Evolutionary conservation across 768 basidiomycete genomes (phyloP).

Genomic region (Lactarius vividus): DNA sequence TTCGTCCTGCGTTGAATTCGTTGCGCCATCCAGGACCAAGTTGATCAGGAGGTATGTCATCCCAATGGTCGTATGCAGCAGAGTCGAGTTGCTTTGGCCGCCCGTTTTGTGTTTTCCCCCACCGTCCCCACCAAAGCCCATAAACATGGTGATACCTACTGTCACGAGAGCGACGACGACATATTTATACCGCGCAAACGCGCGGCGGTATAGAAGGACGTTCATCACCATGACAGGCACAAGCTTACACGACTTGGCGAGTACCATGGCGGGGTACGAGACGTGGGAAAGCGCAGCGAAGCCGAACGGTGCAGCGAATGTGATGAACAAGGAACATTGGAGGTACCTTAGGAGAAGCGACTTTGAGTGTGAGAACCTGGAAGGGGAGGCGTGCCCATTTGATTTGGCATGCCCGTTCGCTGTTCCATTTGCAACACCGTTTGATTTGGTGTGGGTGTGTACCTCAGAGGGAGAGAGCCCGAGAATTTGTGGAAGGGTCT

Average conservation of each 20-base stretch:
- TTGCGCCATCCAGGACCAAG: constrained; percentile 86
- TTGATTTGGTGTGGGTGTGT: constrained; percentile 27
- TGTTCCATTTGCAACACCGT: constrained; percentile 38
- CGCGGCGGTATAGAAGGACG: constrained; percentile 88
- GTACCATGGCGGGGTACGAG: constrained; percentile 97
- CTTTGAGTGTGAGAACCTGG: constrained; percentile 35
- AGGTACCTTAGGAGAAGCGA: constrained; percentile 70
- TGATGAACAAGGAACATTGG: constrained; percentile 85
- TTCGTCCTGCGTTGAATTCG: constrained; percentile 96
- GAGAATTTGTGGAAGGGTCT: constrained; percentile 54
- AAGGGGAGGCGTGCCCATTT: constrained; percentile 34
- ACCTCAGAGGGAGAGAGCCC: constrained; percentile 49
- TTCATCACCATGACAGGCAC: constrained; percentile 99
- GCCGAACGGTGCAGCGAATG: constrained; percentile 90
- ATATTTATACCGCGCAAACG: constrained; percentile 93
- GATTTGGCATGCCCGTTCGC: constrained; percentile 36
- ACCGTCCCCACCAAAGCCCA: constrained; percentile 76
- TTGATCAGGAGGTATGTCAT: constrained; percentile 78
- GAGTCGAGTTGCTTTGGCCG: constrained; percentile 37
- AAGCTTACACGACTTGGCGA: constrained; percentile 98
- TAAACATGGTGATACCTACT: constrained; percentile 87
- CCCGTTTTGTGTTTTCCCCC: constrained; percentile 37
- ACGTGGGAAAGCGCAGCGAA: constrained; percentile 95
- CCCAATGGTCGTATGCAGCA: constrained; percentile 66
- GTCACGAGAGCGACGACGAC: constrained; percentile 93